Base-by-base conservation (phyloP, 1,284 basidiomycete genomes). In the Leccinum solheimii region DNA sequence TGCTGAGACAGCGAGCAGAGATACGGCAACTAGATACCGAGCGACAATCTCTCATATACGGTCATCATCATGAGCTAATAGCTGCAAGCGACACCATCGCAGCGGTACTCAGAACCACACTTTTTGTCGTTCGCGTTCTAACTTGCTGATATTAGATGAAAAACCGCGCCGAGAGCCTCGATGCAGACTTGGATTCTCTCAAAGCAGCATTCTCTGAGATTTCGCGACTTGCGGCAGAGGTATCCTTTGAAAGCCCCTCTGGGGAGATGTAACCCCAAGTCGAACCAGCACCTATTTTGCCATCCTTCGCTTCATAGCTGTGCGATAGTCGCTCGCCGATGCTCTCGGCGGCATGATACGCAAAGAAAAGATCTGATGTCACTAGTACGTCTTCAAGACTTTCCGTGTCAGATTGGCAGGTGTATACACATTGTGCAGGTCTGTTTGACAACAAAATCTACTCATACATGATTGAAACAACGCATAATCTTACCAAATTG, bases 31-130 rank as follows among this genome's bases (percentile, higher is more conserved):
- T 97, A 5, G 93, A 96, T 62, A 88, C 90, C 67, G 94, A 96
- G 72, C 82, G 93, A 34, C 95, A 97, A 73, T 91, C 91, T 21
- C 79, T 97, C 43, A 95, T 97, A 3, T 97, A 97, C 73, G 95
- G 97, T 67, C 94, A 97, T 69, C 94, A 97, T 70, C 94, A 95
- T 67, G 94, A 97, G 69, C 86, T 97, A 21, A 95, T 97, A 54
- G 91, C 92, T 1, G 95, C 94, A 1, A 93, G 90, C 66, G 93
- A 95, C 69, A 97, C 95, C 6, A 96, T 97, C 64, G 86, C 87
- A 62, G 86, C 89, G 23, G 93, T 94, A 76, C 50, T 86, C 73
- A 13, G n/a, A 60, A n/a, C 38, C 45, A 10, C 27, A 21, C 43
- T 43, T 40, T 34, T 26, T 6, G n/a, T 45, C 55, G 1, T 30